These are phyloP conservation scores for Colletotrichum sp. DNA, from an alignment of 2,329 filamentous ascomycete species.

Conservation along the genomic window DNA sequence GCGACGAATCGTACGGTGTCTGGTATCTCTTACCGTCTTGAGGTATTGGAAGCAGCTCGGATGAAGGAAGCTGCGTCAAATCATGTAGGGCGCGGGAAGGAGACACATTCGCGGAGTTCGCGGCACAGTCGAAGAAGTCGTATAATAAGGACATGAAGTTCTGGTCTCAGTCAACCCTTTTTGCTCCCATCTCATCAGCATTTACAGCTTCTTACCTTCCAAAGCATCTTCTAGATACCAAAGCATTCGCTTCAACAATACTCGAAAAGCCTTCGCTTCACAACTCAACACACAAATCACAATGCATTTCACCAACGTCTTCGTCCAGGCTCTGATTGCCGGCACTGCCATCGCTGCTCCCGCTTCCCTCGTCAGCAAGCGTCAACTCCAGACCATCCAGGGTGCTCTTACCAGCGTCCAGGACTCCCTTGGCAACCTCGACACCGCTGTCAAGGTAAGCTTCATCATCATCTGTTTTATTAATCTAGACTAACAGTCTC, in stretches of 20 bases:
- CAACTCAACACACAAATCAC: neutral
- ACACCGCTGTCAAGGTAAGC: slow-evolving; percentile 25
- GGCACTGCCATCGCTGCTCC: slow-evolving; percentile 52
- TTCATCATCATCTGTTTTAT: fast-evolving
- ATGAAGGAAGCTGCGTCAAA: neutral
- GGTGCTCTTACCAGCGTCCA: slow-evolving; percentile 64
- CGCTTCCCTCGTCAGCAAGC: slow-evolving; percentile 12
- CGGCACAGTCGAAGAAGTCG: neutral
- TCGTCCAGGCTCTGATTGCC: slow-evolving; percentile 54
- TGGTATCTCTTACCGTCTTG: neutral
- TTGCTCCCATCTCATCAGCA: slow-evolving; percentile 1
- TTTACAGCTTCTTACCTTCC: neutral
- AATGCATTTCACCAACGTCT: slow-evolving; percentile 36
- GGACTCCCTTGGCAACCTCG: slow-evolving; percentile 61
- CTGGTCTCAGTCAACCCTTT: neutral
- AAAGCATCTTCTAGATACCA: neutral
- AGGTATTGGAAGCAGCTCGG: neutral
- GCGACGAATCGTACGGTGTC: neutral
- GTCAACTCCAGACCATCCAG: slow-evolving; percentile 62
- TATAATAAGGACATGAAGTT: slow-evolving; percentile 3
- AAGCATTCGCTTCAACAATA: neutral
- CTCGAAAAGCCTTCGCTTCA: neutral
- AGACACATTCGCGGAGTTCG: neutral
- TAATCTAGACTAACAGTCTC: neutral
- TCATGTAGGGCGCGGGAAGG: too few relatives aligned